Conservation (phyloP, 164 flowering plant species). For the Pachysandra terminalis region DNA sequence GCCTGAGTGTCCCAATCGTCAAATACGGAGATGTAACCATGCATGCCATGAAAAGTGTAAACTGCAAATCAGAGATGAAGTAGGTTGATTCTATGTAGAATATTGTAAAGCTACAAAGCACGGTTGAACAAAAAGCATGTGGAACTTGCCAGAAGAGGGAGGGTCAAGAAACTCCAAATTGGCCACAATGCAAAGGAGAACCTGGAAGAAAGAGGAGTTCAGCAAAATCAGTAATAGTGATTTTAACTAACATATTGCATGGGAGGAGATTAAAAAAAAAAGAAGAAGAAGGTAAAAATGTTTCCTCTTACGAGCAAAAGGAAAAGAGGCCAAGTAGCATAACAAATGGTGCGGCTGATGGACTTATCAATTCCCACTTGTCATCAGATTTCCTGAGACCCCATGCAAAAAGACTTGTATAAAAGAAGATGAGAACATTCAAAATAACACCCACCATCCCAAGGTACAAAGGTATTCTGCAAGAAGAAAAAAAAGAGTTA, state of each 20-base stretch:
- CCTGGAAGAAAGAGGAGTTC: slow-evolving; percentile 40
- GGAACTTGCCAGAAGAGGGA: slow-evolving; percentile 76
- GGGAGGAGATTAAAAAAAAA: too few species aligned
- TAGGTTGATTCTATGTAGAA: slow-evolving; percentile 7
- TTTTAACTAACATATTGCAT: too few species aligned
- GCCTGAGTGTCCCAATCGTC: slow-evolving; percentile 39
- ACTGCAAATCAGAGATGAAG: slow-evolving; percentile 44
- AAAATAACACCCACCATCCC: slow-evolving; percentile 57
- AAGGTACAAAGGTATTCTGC: slow-evolving; percentile 73
- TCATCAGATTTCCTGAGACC: slow-evolving; percentile 56
- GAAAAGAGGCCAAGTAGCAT: slow-evolving; percentile 64
- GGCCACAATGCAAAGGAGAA: slow-evolving; percentile 87
- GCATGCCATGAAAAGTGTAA: slow-evolving; percentile 82
- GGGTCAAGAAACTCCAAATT: slow-evolving; percentile 84
- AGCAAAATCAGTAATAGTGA: slow-evolving; percentile 12
- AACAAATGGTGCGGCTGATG: slow-evolving; percentile 55
- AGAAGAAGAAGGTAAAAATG: too few species aligned
- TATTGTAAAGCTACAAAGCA: slow-evolving; percentile 4
- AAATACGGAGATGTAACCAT: slow-evolving; percentile 56
- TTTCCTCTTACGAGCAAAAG: slow-evolving; percentile 68
- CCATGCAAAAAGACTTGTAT: slow-evolving; percentile 53
- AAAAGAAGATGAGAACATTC: slow-evolving; percentile 46
- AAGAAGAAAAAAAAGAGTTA: slow-evolving; percentile 3
- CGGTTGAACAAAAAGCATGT: background rate
- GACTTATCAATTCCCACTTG: slow-evolving; percentile 59